Conservation (phyloP, 1,139 yeast genomes). For the Kluyveromyces sp. region DNA sequence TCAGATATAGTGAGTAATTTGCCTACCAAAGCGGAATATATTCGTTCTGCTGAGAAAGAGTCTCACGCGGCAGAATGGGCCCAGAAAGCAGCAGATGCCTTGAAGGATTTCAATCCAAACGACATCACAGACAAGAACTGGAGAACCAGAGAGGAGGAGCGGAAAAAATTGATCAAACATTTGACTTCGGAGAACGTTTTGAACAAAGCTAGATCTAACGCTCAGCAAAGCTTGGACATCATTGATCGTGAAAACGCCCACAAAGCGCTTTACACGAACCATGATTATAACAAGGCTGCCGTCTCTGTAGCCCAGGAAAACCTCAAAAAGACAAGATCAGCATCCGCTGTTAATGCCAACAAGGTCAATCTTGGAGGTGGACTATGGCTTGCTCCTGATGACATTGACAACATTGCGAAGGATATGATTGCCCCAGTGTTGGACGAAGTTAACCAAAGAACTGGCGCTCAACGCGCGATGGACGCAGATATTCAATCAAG, state of each 20-base stretch:
- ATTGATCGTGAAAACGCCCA: slow-evolving; percentile 38
- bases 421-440: slow-evolving; percentile 81
- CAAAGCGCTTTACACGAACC: slow-evolving; percentile 33
- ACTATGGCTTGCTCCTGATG: slow-evolving; percentile 63
- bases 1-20: slow-evolving; percentile 15
- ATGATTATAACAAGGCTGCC: slow-evolving; percentile 42
- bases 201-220: slow-evolving; percentile 55
- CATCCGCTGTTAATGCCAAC: slow-evolving; percentile 14
- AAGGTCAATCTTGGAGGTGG: slow-evolving; percentile 82
- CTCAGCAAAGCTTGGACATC: slow-evolving; percentile 41
- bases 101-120: slow-evolving; percentile 31
- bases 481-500: slow-evolving; percentile 56
- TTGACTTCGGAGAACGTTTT: slow-evolving; percentile 42
- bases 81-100: slow-evolving; percentile 44
- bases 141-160: slow-evolving; percentile 11
- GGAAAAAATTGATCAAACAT: slow-evolving; percentile 15
- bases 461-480: slow-evolving; percentile 59
- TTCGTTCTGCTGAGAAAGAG: slow-evolving; percentile 13
- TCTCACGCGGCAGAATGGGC: slow-evolving; percentile 30
- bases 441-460: slow-evolving; percentile 64
- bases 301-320: slow-evolving; percentile 57
- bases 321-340: slow-evolving; percentile 13
- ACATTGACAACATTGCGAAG: slow-evolving; percentile 76
- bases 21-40: slow-evolving; percentile 16
- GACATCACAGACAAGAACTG: slow-evolving; percentile 10